Evolutionary conservation across 768 basidiomycete genomes (phyloP), one percentile per base, ranked within the genome.

Genomic region (Vararia minispora): DNA sequence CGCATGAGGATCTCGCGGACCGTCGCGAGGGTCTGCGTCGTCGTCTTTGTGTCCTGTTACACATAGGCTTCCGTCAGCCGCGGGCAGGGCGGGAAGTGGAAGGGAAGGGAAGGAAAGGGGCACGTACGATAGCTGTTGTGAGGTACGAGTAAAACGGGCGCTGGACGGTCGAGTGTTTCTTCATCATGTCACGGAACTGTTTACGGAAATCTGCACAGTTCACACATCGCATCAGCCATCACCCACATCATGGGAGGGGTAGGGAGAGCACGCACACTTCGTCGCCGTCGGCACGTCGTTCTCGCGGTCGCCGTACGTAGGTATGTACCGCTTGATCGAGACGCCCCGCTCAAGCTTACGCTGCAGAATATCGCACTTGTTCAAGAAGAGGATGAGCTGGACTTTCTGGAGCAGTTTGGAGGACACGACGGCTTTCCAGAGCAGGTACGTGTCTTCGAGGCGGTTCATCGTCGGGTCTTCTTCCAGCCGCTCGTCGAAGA

Each of bases 401-500:
- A 53, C 36, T 53, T 71, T 70, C 84, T 83, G 52, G 9, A 58
- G 43, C 46, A 52, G 55, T 37, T 51, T 52, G n/a, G 54, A 88
- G 5, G 78, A 46, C 14, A 49, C 51, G 20, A 59, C 52, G 28
- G 52, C 50, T 39, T 50, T 49, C 55, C 56, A 45, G 26, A 59
- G 55, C 11, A 70, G 52, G 8, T 33, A 31, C 6, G 39, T 33
- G 29, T 40, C 39, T 27, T 40, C 39, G 13, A 88, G 55, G 18
- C 84, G 71, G 54, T 87, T 89, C 29, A 85, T 70, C 0, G 59
- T 60, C 4, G 64, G 65, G 49, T 87, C 72, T 56, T 87, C 86
- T 5, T 75, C 74, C 0, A 89, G 64, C 35, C 67, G 71, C 55
- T 89, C 85, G 49, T 89, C 80, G 53, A 89, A 90, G 38, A 82